Conservation (phyloP, 2,329 filamentous ascomycete genomes). For the Claviceps cyperi region DNA sequence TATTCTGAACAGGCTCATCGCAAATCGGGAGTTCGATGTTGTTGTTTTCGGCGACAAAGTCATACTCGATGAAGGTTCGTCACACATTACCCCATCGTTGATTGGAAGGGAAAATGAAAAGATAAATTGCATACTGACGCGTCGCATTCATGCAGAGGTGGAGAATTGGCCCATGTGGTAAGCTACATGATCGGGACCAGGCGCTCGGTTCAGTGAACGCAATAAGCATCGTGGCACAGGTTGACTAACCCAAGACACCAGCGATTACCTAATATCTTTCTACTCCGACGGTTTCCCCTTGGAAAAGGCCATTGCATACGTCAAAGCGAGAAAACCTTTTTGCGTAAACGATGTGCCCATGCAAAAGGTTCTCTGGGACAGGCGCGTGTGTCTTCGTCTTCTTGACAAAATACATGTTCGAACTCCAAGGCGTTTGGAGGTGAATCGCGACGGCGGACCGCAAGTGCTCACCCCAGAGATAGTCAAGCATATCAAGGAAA, state of each 20-base stretch:
- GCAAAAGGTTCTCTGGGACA: slow-evolving; percentile 95
- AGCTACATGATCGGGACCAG: slow-evolving; percentile 13
- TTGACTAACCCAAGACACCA: slow-evolving; percentile 13
- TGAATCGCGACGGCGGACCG: slow-evolving; percentile 86
- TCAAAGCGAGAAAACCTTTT: slow-evolving; percentile 83
- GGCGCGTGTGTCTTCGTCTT: slow-evolving; percentile 74
- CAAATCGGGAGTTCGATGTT: slow-evolving; percentile 87
- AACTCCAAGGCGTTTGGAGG: slow-evolving; percentile 76
- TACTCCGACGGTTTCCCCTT: slow-evolving; percentile 96
- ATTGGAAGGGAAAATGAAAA: not conserved
- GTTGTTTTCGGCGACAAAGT: slow-evolving; percentile 98
- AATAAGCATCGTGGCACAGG: slow-evolving; percentile 18
- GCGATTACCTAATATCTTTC: slow-evolving; percentile 92
- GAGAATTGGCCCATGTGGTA: slow-evolving; percentile 90
- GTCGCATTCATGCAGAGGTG: slow-evolving; percentile 39
- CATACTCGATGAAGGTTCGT: slow-evolving; percentile 74
- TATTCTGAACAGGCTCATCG: slow-evolving; percentile 82
- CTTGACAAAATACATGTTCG: slow-evolving; percentile 81
- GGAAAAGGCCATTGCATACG: slow-evolving; percentile 93
- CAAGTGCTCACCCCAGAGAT: slow-evolving; percentile 64
- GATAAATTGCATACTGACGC: slow-evolving; percentile 1
- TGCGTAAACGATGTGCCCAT: slow-evolving; percentile 96
- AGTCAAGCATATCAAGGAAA: slow-evolving; percentile 62
- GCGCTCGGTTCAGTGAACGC: slow-evolving; percentile 17
- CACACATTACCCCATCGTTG: not conserved